Conservation (phyloP, 805 yeast species). For the Saccharomycopsis sp. region DNA sequence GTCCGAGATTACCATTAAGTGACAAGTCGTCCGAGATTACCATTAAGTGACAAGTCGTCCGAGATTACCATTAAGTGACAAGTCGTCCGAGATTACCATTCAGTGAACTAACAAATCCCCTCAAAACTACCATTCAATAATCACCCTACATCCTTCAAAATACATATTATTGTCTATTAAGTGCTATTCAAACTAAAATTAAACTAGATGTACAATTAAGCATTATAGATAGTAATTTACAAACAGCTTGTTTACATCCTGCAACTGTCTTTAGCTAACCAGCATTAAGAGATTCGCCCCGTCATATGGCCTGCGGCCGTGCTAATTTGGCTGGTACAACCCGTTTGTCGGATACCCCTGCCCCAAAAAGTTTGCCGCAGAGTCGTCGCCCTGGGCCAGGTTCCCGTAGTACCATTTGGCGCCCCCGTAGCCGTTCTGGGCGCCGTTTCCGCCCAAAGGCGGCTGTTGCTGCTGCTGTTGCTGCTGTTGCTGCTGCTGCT, state of each 20-base stretch:
- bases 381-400: neutral
- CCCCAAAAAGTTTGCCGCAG: neutral
- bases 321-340: neutral
- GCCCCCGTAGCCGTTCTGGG: neutral
- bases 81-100: no score
- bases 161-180: no score
- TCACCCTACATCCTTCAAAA: neutral
- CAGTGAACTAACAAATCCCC: no score
- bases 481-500: constrained; percentile 4
- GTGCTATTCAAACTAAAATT: no score
- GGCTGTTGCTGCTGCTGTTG: constrained; percentile 6
- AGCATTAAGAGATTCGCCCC: neutral
- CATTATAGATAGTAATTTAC: neutral
- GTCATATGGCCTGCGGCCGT: no score
- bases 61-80: no score
- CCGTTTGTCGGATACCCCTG: constrained; percentile 1
- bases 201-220: neutral
- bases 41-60: no score
- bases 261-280: neutral
- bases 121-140: no score
- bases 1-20: no score
- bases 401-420: constrained; percentile 6
- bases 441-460: neutral
- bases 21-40: no score
- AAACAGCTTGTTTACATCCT: neutral